Conservation (phyloP, 768 basidiomycete species). For the Kwoniella dejecticola region DNA sequence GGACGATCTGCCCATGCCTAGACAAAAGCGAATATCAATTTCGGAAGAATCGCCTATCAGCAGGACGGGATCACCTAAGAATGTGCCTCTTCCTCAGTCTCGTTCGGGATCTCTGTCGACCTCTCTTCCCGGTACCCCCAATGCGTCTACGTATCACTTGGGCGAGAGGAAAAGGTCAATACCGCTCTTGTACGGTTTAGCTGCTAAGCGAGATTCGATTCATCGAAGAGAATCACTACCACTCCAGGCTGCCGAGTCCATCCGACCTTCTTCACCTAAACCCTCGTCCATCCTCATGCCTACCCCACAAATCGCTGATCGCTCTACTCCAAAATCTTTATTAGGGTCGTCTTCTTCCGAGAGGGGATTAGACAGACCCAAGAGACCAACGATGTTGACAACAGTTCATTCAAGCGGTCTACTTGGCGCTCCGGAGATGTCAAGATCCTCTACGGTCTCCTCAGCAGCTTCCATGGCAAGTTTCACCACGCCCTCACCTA, state of each 20-base stretch:
- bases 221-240: slow-evolving; percentile 15
- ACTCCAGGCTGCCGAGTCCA: slow-evolving; percentile 10
- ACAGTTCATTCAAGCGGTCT: background rate
- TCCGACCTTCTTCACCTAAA: slow-evolving; percentile 2
- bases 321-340: background rate
- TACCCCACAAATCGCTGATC: background rate
- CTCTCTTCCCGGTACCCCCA: slow-evolving; percentile 3
- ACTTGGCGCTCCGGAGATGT: slow-evolving; percentile 22
- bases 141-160: background rate
- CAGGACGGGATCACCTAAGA: slow-evolving; percentile 1
- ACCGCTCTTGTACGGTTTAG: slow-evolving; percentile 8
- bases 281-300: slow-evolving; percentile 18
- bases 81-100: background rate
- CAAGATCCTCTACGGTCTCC: slow-evolving; percentile 11
- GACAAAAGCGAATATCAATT: slow-evolving; percentile 10
- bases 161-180: slow-evolving; percentile 6
- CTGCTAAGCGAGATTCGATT: background rate
- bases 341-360: background rate
- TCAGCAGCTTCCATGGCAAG: slow-evolving; percentile 21
- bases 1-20: slow-evolving; percentile 8
- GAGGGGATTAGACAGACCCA: background rate
- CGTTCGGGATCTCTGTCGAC: background rate
- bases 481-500: slow-evolving; percentile 9
- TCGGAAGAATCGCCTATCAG: slow-evolving; percentile 8
- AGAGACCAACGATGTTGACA: slow-evolving; percentile 14